Percentiles rank a stretch among this genome's conserved stretches.
Evolutionary conservation across 257 asterid genomes (phyloP).

Genomic region (Petunia axillaris): DNA sequence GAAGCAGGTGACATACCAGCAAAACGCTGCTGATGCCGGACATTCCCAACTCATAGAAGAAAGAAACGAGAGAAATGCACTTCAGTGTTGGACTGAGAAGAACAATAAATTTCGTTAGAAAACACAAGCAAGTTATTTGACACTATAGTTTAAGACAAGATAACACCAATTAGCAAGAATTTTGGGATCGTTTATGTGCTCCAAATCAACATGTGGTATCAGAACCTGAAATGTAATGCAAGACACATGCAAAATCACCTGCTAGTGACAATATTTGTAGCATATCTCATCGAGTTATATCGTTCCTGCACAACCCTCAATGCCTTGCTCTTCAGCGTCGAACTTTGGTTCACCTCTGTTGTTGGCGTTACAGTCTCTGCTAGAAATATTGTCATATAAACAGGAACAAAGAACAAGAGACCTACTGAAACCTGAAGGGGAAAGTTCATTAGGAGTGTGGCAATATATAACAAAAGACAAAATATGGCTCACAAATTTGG

Average conservation of each 20-base stretch:
- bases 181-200: background rate
- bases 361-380: constrained; percentile 64
- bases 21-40: constrained; percentile 83
- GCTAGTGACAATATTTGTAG: constrained; percentile 61
- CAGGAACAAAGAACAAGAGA: constrained; percentile 62
- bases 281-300: constrained; percentile 69
- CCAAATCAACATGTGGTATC: background rate
- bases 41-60: constrained; percentile 95
- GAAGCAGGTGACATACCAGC: constrained; percentile 55
- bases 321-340: constrained; percentile 50
- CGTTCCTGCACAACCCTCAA: constrained; percentile 57
- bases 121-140: background rate
- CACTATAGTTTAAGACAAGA: background rate
- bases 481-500: background rate
- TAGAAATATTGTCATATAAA: constrained; percentile 69
- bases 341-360: constrained; percentile 36
- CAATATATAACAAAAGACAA: background rate
- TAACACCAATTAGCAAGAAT: background rate
- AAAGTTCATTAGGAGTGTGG: constrained; percentile 17
- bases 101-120: constrained; percentile 24
- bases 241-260: constrained; percentile 45
- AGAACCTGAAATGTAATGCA: background rate
- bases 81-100: constrained; percentile 71
- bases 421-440: constrained; percentile 75
- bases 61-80: constrained; percentile 68